Evolutionary conservation across 495 filamentous ascomycete genomes (phyloP), one percentile per base, ranked within the genome.

Genomic region (Durotheca rogersii): DNA sequence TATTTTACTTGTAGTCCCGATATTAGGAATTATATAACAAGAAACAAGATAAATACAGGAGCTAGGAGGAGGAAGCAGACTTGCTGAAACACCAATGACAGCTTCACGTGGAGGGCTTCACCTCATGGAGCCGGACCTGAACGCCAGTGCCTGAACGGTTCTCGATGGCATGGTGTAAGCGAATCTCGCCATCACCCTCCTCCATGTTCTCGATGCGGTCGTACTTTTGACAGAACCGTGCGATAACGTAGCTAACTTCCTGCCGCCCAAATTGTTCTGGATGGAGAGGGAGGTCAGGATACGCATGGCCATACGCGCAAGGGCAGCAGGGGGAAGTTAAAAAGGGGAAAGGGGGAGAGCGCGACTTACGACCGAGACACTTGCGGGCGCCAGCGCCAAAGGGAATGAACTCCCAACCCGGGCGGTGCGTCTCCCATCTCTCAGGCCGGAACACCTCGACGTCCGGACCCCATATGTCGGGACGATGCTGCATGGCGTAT

Each of bases 81-180:
- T n/a, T n/a, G n/a, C n/a, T 14, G 12, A 48, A 14, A 15, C n/a
- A 18, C n/a, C 6, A 10, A 33, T 10, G 17, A 30, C 2, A 47
- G 18, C 39, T 12, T 16, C 16, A 32, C 14, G 14, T n/a, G 33
- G 27, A 15, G 31, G 41, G 25, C 42, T 39, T 53, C 4, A 61
- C 66, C 23, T 64, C 58, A 42, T 68, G 69, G 17, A 75, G 41
- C 21, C 56, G 47, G 11, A 72, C 66, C 42, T 72, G 60, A 4
- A 74, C 72, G 18, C 72, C 73, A 6, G 66, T 72, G n/a, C 69
- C 73, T 16, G 72, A 72, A 37, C 72, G 59, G 41, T 76, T 74
- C 50, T 74, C 73, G 40, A 76, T 74, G 2, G 71, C 72, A 32
- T 72, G 72, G 53, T 73, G 69, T 27, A 76, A 60, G 12, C 60